These are phyloP conservation scores for Ophiostoma pallidulum DNA, from an alignment of 2,329 filamentous ascomycete genomes.

Conservation along the genomic window DNA sequence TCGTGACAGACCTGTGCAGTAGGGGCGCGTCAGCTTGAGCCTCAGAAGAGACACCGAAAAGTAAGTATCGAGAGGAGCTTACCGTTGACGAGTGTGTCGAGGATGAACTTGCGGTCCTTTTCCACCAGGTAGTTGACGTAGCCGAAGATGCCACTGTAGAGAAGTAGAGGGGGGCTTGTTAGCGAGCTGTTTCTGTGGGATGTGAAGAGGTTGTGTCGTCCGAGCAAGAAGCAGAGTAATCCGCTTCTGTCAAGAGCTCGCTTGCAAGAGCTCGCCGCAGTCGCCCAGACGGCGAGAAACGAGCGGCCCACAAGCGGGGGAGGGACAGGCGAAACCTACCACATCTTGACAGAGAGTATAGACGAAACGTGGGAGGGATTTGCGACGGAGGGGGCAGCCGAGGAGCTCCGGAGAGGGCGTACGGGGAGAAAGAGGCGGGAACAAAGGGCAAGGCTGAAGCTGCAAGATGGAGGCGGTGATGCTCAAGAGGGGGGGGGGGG, in stretches of 20 bases:
- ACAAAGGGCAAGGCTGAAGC: neutral
- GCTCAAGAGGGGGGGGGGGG: neutral
- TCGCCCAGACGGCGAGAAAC: too few species aligned
- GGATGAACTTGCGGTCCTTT: constrained; percentile 94
- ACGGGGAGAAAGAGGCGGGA: neutral
- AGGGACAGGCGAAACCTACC: constrained; percentile 20
- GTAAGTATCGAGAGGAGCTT: constrained; percentile 27
- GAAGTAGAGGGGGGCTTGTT: constrained; percentile 21
- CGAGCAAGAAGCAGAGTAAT: too few species aligned
- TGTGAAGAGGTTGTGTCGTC: too few species aligned
- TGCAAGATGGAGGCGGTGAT: neutral
- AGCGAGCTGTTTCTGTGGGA: neutral
- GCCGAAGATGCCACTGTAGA: constrained; percentile 77
- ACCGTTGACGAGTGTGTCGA: constrained; percentile 95
- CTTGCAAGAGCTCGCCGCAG: too few species aligned
- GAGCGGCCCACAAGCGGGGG: too few species aligned
- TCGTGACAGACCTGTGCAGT: constrained; percentile 65
- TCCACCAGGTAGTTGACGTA: constrained; percentile 99
- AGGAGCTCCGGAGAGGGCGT: too few species aligned
- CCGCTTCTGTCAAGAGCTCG: too few species aligned
- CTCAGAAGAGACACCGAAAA: constrained; percentile 17
- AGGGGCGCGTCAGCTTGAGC: constrained; percentile 2
- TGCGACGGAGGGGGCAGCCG: neutral
- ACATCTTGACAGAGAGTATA: constrained; percentile 31
- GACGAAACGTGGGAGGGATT: too few species aligned